phyloP scores from a whole-genome alignment of 2,329 filamentous ascomycete genomes.

The Catunica adiposa region DNA sequence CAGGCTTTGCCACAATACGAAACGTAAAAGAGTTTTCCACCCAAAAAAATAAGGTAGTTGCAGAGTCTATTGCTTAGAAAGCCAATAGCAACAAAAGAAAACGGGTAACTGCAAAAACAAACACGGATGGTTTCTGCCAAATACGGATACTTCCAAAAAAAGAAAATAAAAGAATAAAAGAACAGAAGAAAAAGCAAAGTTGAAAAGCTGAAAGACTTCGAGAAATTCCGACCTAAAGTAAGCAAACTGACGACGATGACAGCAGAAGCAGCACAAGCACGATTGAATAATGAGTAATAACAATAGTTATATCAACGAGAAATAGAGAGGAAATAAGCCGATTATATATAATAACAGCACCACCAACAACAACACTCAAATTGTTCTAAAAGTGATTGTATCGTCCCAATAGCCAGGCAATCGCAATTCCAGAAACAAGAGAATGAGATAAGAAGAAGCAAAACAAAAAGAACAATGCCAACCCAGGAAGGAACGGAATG shows the following conservation, averaged over 20 bases:
- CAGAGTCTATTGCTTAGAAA: neutral
- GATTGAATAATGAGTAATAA: no score
- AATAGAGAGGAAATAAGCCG: neutral
- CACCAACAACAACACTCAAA: neutral
- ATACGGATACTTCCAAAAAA: neutral
- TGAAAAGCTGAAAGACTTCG: neutral
- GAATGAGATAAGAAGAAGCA: constrained; percentile 7
- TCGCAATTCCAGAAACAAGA: constrained; percentile 5
- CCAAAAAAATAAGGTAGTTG: neutral
- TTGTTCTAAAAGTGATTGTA: neutral
- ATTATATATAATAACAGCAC: neutral
- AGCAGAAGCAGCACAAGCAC: no score
- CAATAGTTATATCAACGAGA: neutral
- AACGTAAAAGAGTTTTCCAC: no score
- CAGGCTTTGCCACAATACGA: no score
- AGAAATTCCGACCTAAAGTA: neutral
- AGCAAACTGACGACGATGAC: neutral
- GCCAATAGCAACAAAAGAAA: neutral
- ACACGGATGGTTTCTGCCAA: neutral
- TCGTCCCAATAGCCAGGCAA: constrained; percentile 8
- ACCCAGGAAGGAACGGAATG: constrained; percentile 9
- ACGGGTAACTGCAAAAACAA: neutral
- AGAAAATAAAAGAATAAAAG: neutral
- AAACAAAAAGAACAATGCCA: constrained; percentile 8
- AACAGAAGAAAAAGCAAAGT: neutral